A percentile compares a stretch with the other conserved stretches of the same genome.
phyloP scores from a whole-genome alignment of 495 filamentous ascomycete species.

The Recurvomyces mirabilis region DNA sequence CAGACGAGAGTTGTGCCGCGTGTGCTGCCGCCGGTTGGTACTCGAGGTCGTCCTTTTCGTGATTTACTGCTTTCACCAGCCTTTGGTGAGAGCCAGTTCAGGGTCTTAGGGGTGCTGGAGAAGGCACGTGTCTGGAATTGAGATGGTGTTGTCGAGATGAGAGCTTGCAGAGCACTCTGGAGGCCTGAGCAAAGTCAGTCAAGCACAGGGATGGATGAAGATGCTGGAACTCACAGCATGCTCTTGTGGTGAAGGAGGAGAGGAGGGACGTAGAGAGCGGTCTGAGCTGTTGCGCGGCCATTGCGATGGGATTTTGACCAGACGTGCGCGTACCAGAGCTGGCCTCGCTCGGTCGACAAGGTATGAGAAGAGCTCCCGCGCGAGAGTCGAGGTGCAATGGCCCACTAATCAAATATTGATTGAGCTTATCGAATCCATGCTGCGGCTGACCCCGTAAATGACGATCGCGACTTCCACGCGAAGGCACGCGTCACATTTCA shows the following conservation, averaged over 20 bases:
- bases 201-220: too few species aligned
- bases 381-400: too few species aligned
- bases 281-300: conserved; percentile 3
- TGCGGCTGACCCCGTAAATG: too few species aligned
- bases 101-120: conserved; percentile 52
- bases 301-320: too few species aligned
- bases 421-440: too few species aligned
- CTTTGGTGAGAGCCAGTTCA: conserved; percentile 73
- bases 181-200: conserved; percentile 11
- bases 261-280: conserved; percentile 7
- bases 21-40: conserved; percentile 78
- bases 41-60: conserved; percentile 77
- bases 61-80: conserved; percentile 66
- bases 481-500: too few species aligned
- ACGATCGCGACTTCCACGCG: too few species aligned
- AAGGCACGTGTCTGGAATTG: conserved; percentile 49
- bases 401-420: too few species aligned
- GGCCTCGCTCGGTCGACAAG: too few species aligned
- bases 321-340: too few species aligned
- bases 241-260: conserved; percentile 19
- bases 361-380: too few species aligned
- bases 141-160: conserved; percentile 16
- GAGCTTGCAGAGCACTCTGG: conserved; percentile 17
- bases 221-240: conserved; percentile 26
- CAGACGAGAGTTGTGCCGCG: conserved; percentile 91